Evolutionary conservation across 306 rosid species (phyloP).

Genomic region (Elaeagnus macrophylla): DNA sequence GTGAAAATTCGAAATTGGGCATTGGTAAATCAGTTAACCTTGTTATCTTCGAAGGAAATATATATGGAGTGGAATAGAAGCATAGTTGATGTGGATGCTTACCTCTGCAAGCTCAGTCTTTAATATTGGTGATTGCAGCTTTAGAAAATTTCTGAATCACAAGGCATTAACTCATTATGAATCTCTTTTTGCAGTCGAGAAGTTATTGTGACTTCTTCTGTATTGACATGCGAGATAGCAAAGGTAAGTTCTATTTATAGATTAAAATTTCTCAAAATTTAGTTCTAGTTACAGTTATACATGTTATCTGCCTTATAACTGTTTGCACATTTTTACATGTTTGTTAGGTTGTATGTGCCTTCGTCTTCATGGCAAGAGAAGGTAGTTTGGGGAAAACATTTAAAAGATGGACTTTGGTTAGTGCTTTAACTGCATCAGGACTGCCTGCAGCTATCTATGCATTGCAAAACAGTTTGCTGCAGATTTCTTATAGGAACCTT

Average conservation of each 20-base stretch:
- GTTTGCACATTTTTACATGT: constrained; percentile 12
- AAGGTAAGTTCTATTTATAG: constrained; percentile 44
- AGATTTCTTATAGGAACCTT: constrained; percentile 86
- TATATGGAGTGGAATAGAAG: no score
- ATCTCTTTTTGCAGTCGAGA: constrained; percentile 48
- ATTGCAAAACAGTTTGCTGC: constrained; percentile 89
- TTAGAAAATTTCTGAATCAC: no score
- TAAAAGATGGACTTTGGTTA: constrained; percentile 72
- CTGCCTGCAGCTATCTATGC: constrained; percentile 95
- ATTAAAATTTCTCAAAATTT: constrained; percentile 11
- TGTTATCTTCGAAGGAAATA: no score
- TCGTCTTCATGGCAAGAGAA: constrained; percentile 68
- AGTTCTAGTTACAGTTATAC: neutral
- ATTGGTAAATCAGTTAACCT: no score
- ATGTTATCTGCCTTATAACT: constrained; percentile 8
- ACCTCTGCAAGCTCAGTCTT: no score
- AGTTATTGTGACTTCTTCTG: constrained; percentile 92
- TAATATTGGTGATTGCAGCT: no score
- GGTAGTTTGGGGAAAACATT: constrained; percentile 54
- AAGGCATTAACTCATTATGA: constrained; percentile 17
- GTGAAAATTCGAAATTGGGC: no score
- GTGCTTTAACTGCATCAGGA: constrained; percentile 91
- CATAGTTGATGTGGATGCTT: no score
- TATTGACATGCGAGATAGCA: constrained; percentile 70
- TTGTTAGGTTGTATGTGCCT: constrained; percentile 58